Percentiles rank a stretch among this genome's conserved stretches.
These are phyloP conservation scores for Fragosphaeria purpurea DNA, from an alignment of 2,329 filamentous ascomycete genomes.

Conservation along the genomic window DNA sequence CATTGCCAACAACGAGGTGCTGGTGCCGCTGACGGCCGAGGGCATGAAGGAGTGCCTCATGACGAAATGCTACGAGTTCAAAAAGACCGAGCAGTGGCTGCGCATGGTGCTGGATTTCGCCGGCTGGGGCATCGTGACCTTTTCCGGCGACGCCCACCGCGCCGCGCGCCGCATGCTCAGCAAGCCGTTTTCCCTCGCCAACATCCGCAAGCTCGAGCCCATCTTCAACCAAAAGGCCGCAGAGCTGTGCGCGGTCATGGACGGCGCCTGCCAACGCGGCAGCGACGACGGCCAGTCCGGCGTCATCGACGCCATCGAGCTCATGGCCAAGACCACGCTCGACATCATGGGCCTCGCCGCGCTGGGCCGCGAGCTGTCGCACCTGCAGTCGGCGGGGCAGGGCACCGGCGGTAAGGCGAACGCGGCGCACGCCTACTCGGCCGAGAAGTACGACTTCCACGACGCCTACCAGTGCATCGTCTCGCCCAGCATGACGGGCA, in stretches of 20 bases:
- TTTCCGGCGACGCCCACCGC: conserved; percentile 6
- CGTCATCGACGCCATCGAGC: conserved; percentile 9
- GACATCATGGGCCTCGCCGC: conserved; percentile 25
- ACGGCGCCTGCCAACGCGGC: conserved; percentile 8
- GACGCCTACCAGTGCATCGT: conserved; percentile 22
- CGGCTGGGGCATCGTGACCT: conserved; percentile 7
- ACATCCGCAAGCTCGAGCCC: conserved; percentile 27
- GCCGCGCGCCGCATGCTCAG: conserved; percentile 11
- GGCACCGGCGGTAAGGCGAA: not conserved
- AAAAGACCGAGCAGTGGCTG: conserved; percentile 16
- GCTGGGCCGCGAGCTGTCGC: conserved; percentile 25
- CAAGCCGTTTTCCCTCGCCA: conserved; percentile 25
- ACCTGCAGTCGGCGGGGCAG: conserved; percentile 12
- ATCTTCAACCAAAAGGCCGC: conserved; percentile 26
- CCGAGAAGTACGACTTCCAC: conserved; percentile 13
- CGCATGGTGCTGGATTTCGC: conserved; percentile 19
- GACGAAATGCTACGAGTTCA: conserved; percentile 27
- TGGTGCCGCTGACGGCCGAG: conserved; percentile 27
- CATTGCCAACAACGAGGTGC: conserved; percentile 25
- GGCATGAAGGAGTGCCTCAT: conserved; percentile 28
- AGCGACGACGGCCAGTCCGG: conserved; percentile 11
- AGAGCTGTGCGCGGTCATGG: conserved; percentile 20
- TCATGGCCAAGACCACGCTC: conserved; percentile 22
- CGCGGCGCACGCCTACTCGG: not conserved
- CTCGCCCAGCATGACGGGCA: conserved; percentile 21